Evolutionary conservation across 2,329 filamentous ascomycete species (phyloP), one percentile per base, ranked within the genome.

Genomic region (Fusarium liriodendri): DNA sequence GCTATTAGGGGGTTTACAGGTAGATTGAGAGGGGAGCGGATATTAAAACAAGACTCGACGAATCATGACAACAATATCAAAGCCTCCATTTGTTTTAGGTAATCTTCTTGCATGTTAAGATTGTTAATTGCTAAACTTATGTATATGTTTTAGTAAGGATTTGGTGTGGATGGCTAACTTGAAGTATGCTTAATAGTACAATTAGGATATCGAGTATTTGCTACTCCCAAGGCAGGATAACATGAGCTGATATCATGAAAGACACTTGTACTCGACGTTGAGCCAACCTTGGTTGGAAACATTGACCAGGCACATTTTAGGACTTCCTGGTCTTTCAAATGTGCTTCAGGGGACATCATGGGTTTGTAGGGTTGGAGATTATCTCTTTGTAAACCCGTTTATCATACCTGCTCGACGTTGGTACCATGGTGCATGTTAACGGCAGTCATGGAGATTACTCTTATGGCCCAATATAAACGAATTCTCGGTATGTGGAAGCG

Each of bases 41-140:
- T 38, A 5, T 38, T 1, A 38, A 1, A 38, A 1, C 3, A 18
- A 18, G 16, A 9, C 35, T 38, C 1, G 0, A 9, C 8, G 4
- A 18, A 18, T 18, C 2, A 37, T 0, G 18, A 37, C 18, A 18
- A 37, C 16, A 9, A 37, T 18, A 18, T 4, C 7, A 18, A 37
- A 35, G 6, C 14, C 16, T 35, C 14, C 2, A 14, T 16, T 35
- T 6, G 8, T 7, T 7, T 6, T 35, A 4, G 33, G 33, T 16
- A 35, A 16, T 35, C 6, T 35, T 35, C 33, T 35, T 35, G 2
- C 6, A 35, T 35, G 6, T 35, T 37, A 37, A 16, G 14, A 38
- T 2, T 18, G 2, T 38, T 38, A 38, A 4, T 38, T 18, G 16
- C 16, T 9, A 9, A 38, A 9, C 7, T 38, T 0, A 18, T 9